Evolutionary conservation across 1,284 basidiomycete genomes (phyloP).

Genomic region (Rhodotorula sp.): DNA sequence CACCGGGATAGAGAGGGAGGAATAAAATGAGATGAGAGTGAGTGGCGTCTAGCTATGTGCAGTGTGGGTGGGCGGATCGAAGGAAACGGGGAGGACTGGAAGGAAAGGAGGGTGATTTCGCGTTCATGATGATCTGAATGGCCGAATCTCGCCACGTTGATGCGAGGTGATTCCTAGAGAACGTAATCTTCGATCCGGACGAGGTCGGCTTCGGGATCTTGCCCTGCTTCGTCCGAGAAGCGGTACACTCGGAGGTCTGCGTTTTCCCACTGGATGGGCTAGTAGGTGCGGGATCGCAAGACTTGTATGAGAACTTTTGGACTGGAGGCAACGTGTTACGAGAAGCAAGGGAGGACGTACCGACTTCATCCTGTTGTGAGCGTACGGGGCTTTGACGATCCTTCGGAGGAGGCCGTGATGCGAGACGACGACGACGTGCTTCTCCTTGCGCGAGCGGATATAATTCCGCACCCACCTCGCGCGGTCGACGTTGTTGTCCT

Average conservation of each 20-base stretch:
- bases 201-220: slow-evolving; percentile 37
- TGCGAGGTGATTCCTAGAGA: not conserved
- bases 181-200: slow-evolving; percentile 18
- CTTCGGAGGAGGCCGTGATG: slow-evolving; percentile 35
- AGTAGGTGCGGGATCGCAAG: not conserved
- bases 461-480: slow-evolving; percentile 34
- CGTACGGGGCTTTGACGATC: slow-evolving; percentile 32
- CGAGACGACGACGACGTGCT: slow-evolving; percentile 32
- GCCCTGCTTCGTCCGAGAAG: slow-evolving; percentile 21
- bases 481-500: slow-evolving; percentile 30
- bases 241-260: slow-evolving; percentile 31
- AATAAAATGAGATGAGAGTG: no score
- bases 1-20: not conserved
- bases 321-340: no score
- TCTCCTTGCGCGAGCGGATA: slow-evolving; percentile 20
- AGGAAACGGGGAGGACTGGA: no score
- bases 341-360: not conserved
- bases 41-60: no score
- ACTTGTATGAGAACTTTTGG: no score
- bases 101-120: no score
- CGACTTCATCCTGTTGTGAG: slow-evolving; percentile 22
- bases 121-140: no score
- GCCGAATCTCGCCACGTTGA: no score
- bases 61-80: no score
- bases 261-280: slow-evolving; percentile 32